Evolutionary conservation across 1,139 yeast species (phyloP), one percentile per base, ranked within the genome.

Genomic region (Blastobotrys buckinghamii): DNA sequence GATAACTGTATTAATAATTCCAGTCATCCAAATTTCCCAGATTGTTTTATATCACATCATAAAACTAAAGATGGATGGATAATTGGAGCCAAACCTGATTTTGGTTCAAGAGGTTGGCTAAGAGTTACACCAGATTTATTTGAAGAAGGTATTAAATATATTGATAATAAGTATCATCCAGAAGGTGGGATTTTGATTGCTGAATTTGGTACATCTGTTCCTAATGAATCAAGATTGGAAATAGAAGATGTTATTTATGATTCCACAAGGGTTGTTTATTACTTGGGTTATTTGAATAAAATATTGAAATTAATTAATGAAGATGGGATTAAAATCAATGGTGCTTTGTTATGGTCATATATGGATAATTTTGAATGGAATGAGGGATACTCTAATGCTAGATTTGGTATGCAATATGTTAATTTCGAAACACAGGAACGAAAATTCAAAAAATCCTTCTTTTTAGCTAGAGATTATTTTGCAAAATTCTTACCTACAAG

Each of bases 321-420:
- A 26, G 72, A 67, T 48, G 53, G 54, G 8, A 64, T 67, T 22
- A 49, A 63, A 6, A 57, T 68, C 17, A 51, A 59, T 19, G 70
- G 69, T 2, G 64, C 67, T 7, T 55, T 64, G 40, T 67, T 66
- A 3, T 68, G 72, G 72, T 57, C 67, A 4, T 59, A 62, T 48
- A 58, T 62, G 19, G 72, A 68, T 53, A 65, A 67, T 52, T 65
- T 66, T 62, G 70, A 67, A 52, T 68, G 68, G 58, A 62, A 65
- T 30, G 62, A 59, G 39, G 67, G 66, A 33, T 51, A 49, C 34
- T 22, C 24, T 5, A 50, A 44, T 2, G 59, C 57, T 33, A 66
- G 67, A 47, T 68, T 65, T 51, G 72, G 72, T 13, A 49, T 68
- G 12, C 70, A 67, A 52, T 66, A 60, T 15, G 70, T 68, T 33